Evolutionary conservation across 495 filamentous ascomycete species (phyloP), one percentile per base, ranked within the genome.

Genomic region (Xylaria longipes): DNA sequence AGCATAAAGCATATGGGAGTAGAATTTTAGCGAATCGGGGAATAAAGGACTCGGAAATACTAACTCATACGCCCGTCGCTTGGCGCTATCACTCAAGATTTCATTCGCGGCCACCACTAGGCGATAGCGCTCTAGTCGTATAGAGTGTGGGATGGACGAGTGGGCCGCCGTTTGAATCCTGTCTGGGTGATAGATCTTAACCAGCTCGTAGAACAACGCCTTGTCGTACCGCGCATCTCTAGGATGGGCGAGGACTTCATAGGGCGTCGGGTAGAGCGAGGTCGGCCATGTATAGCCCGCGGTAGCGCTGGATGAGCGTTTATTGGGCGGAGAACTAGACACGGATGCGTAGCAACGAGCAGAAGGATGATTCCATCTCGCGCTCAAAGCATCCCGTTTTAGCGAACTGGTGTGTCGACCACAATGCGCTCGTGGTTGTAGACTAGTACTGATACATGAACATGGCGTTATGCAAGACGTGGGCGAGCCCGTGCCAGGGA

Each of bases 111-210:
- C 87, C 25, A 98, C 89, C 45, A 98, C 85, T 7, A 98, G 86
- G 9, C 91, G 91, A 79, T 98, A 99, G 54, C 96, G 91, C 73
- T 97, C 94, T 43, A 95, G 84, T 70, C 90, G 88, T 35, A 89
- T 84, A 72, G 88, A 80, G 67, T 86, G 83, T 29, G 88, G 82
- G 20, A 89, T 75, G 39, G 79, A 83, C 63, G 89, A 84, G 50
- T 81, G 80, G 7, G 73, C 43, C 31, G 71, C 71, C 39, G 87
- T 83, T 35, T 80, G 81, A 54, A 87, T 84, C 29, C 89, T 90
- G 81, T 99, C 96, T 0, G 96, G 96, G 75, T 99, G 96, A 81
- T 99, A 99, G 61, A 97, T 83, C 83, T 97, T 98, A 45, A 97
- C 95, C 37, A 99, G 87, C 73, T 97, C 89, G 79, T 95, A 94